Evolutionary conservation across 2,329 filamentous ascomycete genomes (phyloP), one percentile per base, ranked within the genome.

Genomic region (Hansfordia pulvinata): DNA sequence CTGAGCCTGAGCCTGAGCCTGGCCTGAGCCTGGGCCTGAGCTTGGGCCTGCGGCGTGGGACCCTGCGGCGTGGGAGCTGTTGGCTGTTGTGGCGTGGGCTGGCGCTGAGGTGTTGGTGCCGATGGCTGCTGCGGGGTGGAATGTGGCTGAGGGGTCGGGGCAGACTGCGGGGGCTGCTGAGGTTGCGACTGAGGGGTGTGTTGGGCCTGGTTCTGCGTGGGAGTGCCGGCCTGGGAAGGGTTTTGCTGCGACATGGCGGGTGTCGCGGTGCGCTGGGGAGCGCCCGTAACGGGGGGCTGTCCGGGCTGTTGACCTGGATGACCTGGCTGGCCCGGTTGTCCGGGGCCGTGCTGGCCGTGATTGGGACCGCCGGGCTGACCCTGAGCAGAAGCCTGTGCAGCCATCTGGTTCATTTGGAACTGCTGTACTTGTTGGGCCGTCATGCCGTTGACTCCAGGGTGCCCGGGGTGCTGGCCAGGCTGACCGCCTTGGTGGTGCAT

Each of bases 341-440:
- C n/a, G n/a, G n/a, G n/a, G n/a, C n/a, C n/a, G n/a, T n/a, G n/a
- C n/a, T n/a, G n/a, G n/a, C n/a, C n/a, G n/a, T n/a, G n/a, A n/a
- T n/a, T n/a, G n/a, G n/a, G n/a, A n/a, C n/a, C n/a, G n/a, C n/a
- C n/a, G n/a, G n/a, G n/a, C n/a, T n/a, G n/a, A n/a, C n/a, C n/a
- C n/a, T n/a, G n/a, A 50, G 56, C 10, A 52, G 50, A 30, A 57
- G 54, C 30, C 53, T 50, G 15, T 54, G 53, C 22, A 43, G 42
- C 35, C 54, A 51, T 32, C 26, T 50, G 52, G 10, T 52, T 35
- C 14, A 47, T 49, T 13, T 51, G 53, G 30, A 49, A 45, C 19
- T 47, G 42, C 27, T 61, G 59, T 18, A 58, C 43, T 30, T 59
- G 53, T 30, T 60, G 48, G 29, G 52, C 46, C 17, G 51, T 53